Evolutionary conservation across 1,284 basidiomycete genomes (phyloP).

Genomic region (Sporisorium iseilematis-ciliati): DNA sequence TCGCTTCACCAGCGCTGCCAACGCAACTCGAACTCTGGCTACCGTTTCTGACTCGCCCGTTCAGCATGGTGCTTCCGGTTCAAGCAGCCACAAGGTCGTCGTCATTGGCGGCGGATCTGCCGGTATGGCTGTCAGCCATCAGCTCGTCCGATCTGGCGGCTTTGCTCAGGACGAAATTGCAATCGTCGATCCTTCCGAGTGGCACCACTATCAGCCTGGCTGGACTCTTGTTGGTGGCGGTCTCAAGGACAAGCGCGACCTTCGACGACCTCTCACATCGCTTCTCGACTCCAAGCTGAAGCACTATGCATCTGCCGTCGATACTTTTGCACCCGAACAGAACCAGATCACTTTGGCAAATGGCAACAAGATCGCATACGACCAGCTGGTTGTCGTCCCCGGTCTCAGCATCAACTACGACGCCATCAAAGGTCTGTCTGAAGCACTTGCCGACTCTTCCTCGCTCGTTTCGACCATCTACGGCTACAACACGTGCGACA

Average conservation of each 20-base stretch:
- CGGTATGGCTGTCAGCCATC: constrained; percentile 69
- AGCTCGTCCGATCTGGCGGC: constrained; percentile 74
- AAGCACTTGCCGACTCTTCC: constrained; percentile 80
- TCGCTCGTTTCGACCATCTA: constrained; percentile 95
- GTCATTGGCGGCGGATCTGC: constrained; percentile 70
- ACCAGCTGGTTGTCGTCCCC: constrained; percentile 87
- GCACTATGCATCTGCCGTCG: constrained; percentile 81
- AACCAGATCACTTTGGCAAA: constrained; percentile 80
- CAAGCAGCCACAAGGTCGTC: constrained; percentile 64
- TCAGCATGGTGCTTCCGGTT: constrained; percentile 43
- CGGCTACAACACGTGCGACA: constrained; percentile 70
- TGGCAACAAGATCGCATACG: constrained; percentile 82
- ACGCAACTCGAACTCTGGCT: constrained; percentile 28
- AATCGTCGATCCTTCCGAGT: constrained; percentile 60
- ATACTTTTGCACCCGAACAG: constrained; percentile 79
- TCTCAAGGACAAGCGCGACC: constrained; percentile 77
- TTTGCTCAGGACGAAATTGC: constrained; percentile 59
- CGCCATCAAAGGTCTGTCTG: constrained; percentile 80
- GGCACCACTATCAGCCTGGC: constrained; percentile 67
- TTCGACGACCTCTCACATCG: constrained; percentile 76
- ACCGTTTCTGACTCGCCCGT: constrained; percentile 42
- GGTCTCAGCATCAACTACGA: constrained; percentile 85
- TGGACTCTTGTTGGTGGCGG: constrained; percentile 95
- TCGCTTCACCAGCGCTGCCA: constrained; percentile 14
- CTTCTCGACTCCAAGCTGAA: constrained; percentile 74